Percentiles rank a stretch among this genome's conserved stretches.
Evolutionary conservation across 345 rosid genomes (phyloP).

Genomic region (Eucalyptus sp.): DNA sequence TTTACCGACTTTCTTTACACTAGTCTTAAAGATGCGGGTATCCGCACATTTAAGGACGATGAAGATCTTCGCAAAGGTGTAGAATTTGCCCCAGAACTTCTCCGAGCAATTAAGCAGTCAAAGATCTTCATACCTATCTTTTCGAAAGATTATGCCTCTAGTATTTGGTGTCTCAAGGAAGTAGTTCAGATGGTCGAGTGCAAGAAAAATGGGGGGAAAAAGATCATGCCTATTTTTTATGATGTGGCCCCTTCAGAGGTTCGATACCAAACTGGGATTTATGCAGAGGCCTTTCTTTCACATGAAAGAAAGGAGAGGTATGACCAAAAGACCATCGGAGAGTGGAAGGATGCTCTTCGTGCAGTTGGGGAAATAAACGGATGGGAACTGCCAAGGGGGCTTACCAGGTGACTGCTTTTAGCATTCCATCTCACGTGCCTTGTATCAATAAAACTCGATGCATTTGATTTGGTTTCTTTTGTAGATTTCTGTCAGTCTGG

Average conservation of each 20-base stretch:
- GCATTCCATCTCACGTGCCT: not conserved
- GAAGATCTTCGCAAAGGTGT: not conserved
- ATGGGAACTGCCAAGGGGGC: not conserved
- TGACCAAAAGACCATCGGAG: accelerated
- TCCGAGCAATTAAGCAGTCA: not conserved
- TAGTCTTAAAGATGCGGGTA: accelerated
- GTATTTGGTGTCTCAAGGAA: not conserved
- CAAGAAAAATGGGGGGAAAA: accelerated
- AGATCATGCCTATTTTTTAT: not conserved
- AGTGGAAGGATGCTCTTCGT: not conserved
- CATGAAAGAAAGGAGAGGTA: accelerated
- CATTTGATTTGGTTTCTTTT: no score
- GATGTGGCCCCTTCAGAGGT: not conserved
- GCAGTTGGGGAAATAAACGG: not conserved
- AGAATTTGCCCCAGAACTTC: not conserved
- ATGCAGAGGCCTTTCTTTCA: accelerated
- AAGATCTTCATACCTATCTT: not conserved
- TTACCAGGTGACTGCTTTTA: not conserved
- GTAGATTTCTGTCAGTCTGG: not conserved
- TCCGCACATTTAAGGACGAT: not conserved
- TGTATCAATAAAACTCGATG: not conserved
- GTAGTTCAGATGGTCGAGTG: not conserved
- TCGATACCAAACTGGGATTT: accelerated
- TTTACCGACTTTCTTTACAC: not conserved
- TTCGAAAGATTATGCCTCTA: not conserved